Evolutionary conservation across 176 grass and related monocot species (phyloP).

Genomic region (Canna indica): DNA sequence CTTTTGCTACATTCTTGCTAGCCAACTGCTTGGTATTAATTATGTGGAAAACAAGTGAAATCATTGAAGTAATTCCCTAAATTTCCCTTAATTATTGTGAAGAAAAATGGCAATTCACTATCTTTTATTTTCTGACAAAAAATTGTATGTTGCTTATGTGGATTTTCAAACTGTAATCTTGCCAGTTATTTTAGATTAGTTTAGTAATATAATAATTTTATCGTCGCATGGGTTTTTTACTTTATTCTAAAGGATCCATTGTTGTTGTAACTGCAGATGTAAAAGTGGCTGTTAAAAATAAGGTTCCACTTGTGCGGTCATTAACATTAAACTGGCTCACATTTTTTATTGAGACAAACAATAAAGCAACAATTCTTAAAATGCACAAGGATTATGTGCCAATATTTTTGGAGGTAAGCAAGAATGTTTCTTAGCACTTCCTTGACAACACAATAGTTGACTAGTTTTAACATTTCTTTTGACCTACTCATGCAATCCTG

Average conservation of each 20-base stretch:
- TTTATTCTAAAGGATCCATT: background rate
- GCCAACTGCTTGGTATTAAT: too few relatives aligned
- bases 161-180: background rate
- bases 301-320: conserved; percentile 90
- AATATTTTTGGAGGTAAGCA: conserved; percentile 89
- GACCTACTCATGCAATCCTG: background rate
- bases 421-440: background rate
- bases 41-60: too few relatives aligned
- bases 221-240: background rate
- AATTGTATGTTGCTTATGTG: background rate
- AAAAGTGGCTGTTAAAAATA: conserved; percentile 85
- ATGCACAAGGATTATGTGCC: conserved; percentile 98
- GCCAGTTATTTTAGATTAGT: too few relatives aligned
- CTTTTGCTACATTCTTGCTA: too few relatives aligned
- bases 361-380: conserved; percentile 79
- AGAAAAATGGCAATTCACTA: too few relatives aligned
- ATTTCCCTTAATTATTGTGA: too few relatives aligned
- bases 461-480: background rate
- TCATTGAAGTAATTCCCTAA: too few relatives aligned
- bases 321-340: conserved; percentile 76
- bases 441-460: too few relatives aligned
- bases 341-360: conserved; percentile 93
- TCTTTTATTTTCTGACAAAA: background rate
- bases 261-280: conserved; percentile 65
- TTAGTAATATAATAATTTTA: too few relatives aligned